A percentile compares a stretch with the other conserved stretches of the same genome.
Conservation (phyloP, 495 filamentous ascomycete species). For the Talaromyces trachyspermus region DNA sequence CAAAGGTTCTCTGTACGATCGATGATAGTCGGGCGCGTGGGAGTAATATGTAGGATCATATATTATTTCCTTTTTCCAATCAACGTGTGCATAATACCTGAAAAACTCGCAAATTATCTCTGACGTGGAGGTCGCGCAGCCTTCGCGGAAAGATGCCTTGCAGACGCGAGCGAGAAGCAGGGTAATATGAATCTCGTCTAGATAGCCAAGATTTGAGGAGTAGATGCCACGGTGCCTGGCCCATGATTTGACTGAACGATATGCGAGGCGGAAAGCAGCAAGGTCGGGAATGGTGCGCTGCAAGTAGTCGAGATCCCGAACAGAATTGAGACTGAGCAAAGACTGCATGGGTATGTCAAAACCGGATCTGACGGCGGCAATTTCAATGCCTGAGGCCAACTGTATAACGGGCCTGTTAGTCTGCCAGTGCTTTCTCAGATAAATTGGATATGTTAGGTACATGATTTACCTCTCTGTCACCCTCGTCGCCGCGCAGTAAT, state of each 20-base stretch:
- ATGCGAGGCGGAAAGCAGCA: conserved; percentile 41
- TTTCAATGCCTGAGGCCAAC: conserved; percentile 22
- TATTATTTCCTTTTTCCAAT: conserved; percentile 39
- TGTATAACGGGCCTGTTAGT: conserved; percentile 11
- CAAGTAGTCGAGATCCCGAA: conserved; percentile 48
- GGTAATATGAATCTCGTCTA: conserved; percentile 51
- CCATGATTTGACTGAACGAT: conserved; percentile 47
- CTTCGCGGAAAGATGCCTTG: conserved; percentile 35
- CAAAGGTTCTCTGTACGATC: conserved; percentile 46
- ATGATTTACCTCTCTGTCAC: conserved; percentile 29
- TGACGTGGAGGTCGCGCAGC: conserved; percentile 20
- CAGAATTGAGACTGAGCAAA: conserved; percentile 46
- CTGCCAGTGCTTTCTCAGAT: background rate
- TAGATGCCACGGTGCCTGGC: conserved; percentile 49
- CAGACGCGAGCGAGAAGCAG: conserved; percentile 45
- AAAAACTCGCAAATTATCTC: conserved; percentile 47
- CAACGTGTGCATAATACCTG: conserved; percentile 47
- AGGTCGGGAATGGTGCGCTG: conserved; percentile 44
- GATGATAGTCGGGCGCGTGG: conserved; percentile 31
- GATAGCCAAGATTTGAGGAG: conserved; percentile 48
- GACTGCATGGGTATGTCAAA: conserved; percentile 41
- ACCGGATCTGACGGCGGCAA: conserved; percentile 29
- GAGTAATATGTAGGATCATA: conserved; percentile 46
- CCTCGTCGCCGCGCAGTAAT: conserved; percentile 48
- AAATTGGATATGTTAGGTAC: background rate